A percentile compares a stretch with the other conserved stretches of the same genome.
These are phyloP conservation scores for Coleophoma cylindrospora DNA, from an alignment of 2,329 filamentous ascomycete species.

Conservation along the genomic window DNA sequence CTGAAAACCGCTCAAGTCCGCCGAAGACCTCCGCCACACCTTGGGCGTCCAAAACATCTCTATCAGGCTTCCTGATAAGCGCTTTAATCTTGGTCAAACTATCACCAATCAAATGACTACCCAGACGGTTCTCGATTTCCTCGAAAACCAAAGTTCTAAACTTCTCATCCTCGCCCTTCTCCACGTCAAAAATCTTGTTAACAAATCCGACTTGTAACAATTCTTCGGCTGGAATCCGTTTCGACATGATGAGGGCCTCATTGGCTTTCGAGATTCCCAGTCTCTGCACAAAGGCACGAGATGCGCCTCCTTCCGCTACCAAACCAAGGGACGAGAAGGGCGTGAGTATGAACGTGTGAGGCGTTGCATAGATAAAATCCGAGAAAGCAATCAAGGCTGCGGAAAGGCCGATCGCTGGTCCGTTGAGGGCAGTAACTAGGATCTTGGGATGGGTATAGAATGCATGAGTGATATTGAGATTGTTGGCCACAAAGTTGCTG, in stretches of 20 bases:
- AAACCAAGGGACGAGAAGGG: slow-evolving; percentile 88
- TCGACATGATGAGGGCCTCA: slow-evolving; percentile 90
- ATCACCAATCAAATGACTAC: slow-evolving; percentile 72
- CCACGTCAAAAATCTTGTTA: slow-evolving; percentile 71
- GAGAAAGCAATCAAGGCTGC: slow-evolving; percentile 78
- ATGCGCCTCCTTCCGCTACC: slow-evolving; percentile 83
- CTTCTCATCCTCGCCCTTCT: slow-evolving; percentile 55
- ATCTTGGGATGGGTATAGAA: slow-evolving; percentile 95
- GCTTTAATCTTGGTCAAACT: slow-evolving; percentile 82
- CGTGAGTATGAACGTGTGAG: slow-evolving; percentile 79
- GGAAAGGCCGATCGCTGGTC: slow-evolving; percentile 81
- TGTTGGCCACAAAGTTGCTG: slow-evolving; percentile 71
- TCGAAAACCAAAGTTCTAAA: slow-evolving; percentile 69
- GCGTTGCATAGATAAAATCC: slow-evolving; percentile 88
- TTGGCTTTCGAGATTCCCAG: slow-evolving; percentile 80
- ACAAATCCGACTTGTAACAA: slow-evolving; percentile 75
- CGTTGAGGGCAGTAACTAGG: slow-evolving; percentile 86
- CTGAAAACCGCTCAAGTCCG: slow-evolving; percentile 70
- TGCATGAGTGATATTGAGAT: slow-evolving; percentile 82
- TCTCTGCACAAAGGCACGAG: slow-evolving; percentile 70
- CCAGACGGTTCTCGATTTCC: slow-evolving; percentile 78
- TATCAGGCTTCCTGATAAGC: slow-evolving; percentile 69
- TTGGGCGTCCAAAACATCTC: slow-evolving; percentile 68
- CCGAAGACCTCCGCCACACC: slow-evolving; percentile 82
- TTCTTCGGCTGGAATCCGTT: slow-evolving; percentile 67